Evolutionary conservation across 495 filamentous ascomycete species (phyloP), one percentile per base, ranked within the genome.

Genomic region (Elaphomyces granulatus): DNA sequence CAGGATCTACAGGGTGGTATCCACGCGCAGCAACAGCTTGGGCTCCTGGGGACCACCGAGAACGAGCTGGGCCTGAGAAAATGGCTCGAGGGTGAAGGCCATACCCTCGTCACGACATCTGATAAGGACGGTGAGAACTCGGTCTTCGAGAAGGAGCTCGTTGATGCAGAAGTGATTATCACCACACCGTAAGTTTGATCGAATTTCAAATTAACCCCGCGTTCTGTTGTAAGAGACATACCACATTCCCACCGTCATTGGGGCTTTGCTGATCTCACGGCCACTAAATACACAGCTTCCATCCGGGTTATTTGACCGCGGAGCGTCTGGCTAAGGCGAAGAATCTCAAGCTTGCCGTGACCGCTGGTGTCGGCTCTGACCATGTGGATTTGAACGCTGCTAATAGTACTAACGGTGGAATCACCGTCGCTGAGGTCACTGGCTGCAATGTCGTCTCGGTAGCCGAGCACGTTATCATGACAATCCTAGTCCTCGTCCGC

Each of bases 131-230:
- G 88, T 43, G 79, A 83, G 66, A 75, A 83, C 74, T 95, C 88
- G 37, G 81, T 67, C 44, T 95, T 98, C 57, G 90, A 98, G 64
- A 71, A 84, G 66, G 83, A 98, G 64, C 72, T 98, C 17, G 87
- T 88, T 35, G 90, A 98, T 57, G 85, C 90, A 42, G 90, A 98
- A 60, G 74, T 98, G 59, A 95, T 98, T 73, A 95, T 98, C 67
- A 98, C 90, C 48, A 98, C 90, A 37, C 90, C 88, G 85, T 94
- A 68, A 51, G 83, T 71, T 20, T 17, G 14, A 31, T 4, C 19
- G 23, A 19, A 18, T 15, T 18, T 12, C 8, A 2, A 4, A 14
- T 23, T 20, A n/a, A n/a, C n/a, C n/a, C n/a, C n/a, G n/a, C n/a
- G n/a, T n/a, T n/a, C n/a, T n/a, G n/a, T n/a, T n/a, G n/a, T n/a